Evolutionary conservation across 1,284 basidiomycete species (phyloP), one percentile per base, ranked within the genome.

Genomic region (Ustilago cynodontis): DNA sequence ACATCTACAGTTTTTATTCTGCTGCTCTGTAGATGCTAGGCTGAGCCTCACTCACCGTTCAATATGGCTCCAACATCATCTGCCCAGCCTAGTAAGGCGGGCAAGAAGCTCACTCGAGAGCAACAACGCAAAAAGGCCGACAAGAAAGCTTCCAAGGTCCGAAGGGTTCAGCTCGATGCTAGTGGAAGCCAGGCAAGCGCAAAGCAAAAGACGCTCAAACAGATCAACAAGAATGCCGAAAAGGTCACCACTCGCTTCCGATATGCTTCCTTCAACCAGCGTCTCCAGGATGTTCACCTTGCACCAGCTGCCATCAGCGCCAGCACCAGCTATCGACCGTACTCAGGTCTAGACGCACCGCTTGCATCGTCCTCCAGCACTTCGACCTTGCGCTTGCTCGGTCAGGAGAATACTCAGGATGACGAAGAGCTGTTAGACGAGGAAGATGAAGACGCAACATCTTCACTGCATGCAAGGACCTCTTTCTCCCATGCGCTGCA

Each of bases 211-310:
- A 71, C 76, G 26, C 71, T 78, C 58, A 74, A 74, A 47, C 67
- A 67, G 67, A 78, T 78, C 67, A 77, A 78, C 52, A 70, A 74
- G 61, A 65, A 69, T 18, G 67, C 53, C 2, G 71, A 74, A 41
- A 78, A 71, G 59, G 68, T 78, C 61, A 65, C 65, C 50, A 71
- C 65, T 31, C 60, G 66, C 33, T 84, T 80, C 59, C 65, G 76
- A 43, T 86, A 86, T 62, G 77, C 78, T 37, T 86, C 85, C 22
- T 86, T 86, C 80, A 84, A 85, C 58, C 82, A 86, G 60, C 78
- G 83, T 8, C 80, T 86, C 47, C 75, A 81, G 35, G 61, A 82
- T 29, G 79, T 83, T 5, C 81, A 84, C 39, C 79, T 86, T 28
- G 77, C 77, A 20, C 71, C 77, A 8, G 65, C 77, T 22, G 71